Conservation (phyloP, 768 basidiomycete genomes). For the Lactifluus volemus region DNA sequence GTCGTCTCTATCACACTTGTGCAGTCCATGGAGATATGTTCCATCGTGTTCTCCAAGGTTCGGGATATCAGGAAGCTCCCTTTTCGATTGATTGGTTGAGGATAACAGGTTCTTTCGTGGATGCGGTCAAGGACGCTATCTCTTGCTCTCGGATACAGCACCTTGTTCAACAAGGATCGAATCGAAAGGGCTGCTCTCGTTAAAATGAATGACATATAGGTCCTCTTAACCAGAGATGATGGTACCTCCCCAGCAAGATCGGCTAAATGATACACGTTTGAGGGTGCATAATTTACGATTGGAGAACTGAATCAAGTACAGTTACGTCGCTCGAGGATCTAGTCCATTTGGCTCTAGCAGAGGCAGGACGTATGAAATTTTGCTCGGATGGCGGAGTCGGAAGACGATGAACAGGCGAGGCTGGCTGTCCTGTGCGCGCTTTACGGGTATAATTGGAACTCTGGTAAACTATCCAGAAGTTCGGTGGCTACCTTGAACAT, state of each 20-base stretch:
- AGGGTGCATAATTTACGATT: background rate
- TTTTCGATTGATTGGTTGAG: too few species aligned
- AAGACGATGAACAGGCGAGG: constrained; percentile 9
- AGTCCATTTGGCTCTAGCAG: constrained; percentile 14
- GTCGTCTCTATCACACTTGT: background rate
- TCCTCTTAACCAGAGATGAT: background rate
- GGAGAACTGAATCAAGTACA: background rate
- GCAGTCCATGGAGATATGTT: constrained; percentile 1
- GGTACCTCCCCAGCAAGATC: background rate
- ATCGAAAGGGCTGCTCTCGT: too few species aligned
- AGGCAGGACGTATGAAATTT: constrained; percentile 4
- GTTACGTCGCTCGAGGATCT: constrained; percentile 14
- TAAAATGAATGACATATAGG: too few species aligned
- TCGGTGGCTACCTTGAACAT: constrained; percentile 9
- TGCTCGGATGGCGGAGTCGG: constrained; percentile 5
- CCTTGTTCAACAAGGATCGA: too few species aligned
- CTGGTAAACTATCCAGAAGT: constrained; percentile 11
- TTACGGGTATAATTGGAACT: constrained; percentile 13
- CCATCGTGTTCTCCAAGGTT: background rate
- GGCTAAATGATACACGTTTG: background rate
- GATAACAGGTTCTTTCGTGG: too few species aligned
- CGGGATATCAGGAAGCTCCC: background rate
- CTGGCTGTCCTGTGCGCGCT: constrained; percentile 4
- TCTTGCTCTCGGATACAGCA: too few species aligned
- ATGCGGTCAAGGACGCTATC: too few species aligned